A percentile compares a stretch with the other conserved stretches of the same genome.
Conservation (phyloP, 2,329 filamentous ascomycete species). For the Chrysosporium queenslandicum region DNA sequence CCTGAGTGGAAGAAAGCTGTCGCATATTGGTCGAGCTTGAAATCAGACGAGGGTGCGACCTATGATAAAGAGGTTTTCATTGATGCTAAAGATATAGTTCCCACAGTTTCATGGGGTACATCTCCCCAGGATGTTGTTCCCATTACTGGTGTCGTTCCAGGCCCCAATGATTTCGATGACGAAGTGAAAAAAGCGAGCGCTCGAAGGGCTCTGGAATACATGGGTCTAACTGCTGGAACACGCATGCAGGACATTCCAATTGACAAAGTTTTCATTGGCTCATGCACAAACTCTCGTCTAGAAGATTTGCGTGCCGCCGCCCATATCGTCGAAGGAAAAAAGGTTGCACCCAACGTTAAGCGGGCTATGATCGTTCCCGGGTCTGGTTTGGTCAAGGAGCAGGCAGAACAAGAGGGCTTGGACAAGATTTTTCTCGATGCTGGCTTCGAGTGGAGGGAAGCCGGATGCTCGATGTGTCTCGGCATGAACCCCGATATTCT, state of each 20-base stretch:
- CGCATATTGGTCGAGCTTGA: slow-evolving; percentile 77
- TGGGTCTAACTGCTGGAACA: slow-evolving; percentile 80
- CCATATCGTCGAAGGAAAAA: slow-evolving; percentile 73
- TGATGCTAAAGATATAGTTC: slow-evolving; percentile 82
- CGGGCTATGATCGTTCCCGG: slow-evolving; percentile 93
- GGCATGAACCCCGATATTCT: slow-evolving; percentile 99
- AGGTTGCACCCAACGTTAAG: slow-evolving; percentile 79
- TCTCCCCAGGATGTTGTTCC: slow-evolving; percentile 93
- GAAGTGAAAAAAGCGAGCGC: slow-evolving; percentile 71
- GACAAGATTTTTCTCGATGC: slow-evolving; percentile 87
- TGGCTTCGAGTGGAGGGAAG: slow-evolving; percentile 96
- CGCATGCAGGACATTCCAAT: slow-evolving; percentile 83
- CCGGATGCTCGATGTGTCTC: slow-evolving; percentile 96
- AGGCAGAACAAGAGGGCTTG: slow-evolving; percentile 82
- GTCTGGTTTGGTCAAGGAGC: slow-evolving; percentile 84
- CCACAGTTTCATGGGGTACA: slow-evolving; percentile 93
- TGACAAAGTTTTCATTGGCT: slow-evolving; percentile 97
- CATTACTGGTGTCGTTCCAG: slow-evolving; percentile 81
- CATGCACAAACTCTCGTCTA: slow-evolving; percentile 94
- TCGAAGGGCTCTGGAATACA: slow-evolving; percentile 80
- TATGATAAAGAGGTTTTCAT: slow-evolving; percentile 86
- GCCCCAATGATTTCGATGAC: slow-evolving; percentile 75
- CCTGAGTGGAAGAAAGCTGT: slow-evolving; percentile 82
- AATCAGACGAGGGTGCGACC: slow-evolving; percentile 76
- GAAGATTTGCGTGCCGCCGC: slow-evolving; percentile 88